Conservation (phyloP, 2,329 filamentous ascomycete genomes). For the Apiospora aurea region DNA sequence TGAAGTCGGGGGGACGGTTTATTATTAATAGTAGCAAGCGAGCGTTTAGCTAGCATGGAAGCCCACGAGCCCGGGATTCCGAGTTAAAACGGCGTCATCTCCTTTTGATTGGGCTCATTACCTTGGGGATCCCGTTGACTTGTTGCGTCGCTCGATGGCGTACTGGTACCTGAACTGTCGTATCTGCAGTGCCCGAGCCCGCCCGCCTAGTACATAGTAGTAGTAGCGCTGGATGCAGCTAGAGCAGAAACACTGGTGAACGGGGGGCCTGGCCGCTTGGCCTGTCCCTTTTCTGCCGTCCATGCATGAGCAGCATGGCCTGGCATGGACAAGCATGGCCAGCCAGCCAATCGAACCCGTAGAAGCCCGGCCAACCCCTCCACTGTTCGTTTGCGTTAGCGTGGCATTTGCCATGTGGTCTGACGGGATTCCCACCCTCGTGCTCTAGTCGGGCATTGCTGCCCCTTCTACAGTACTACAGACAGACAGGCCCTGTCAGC, state of each 20-base stretch:
- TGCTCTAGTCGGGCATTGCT: neutral
- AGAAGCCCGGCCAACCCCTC: neutral
- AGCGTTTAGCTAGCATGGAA: neutral
- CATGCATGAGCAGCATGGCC: neutral
- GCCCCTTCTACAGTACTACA: neutral
- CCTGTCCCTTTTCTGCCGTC: neutral
- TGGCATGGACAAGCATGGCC: neutral
- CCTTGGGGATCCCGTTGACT: no score
- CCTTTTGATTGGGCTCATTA: slow-evolving; percentile 5
- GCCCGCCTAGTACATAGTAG: neutral
- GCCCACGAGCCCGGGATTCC: neutral
- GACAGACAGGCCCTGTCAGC: neutral
- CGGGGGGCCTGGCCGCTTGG: neutral
- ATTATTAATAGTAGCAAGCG: slow-evolving; percentile 9
- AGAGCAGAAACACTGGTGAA: slow-evolving; percentile 1
- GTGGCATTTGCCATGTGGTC: slow-evolving; percentile 20
- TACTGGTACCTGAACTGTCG: neutral
- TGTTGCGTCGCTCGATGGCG: neutral
- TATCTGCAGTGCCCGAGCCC: neutral
- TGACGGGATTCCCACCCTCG: slow-evolving; percentile 11
- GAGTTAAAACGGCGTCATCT: slow-evolving; percentile 6
- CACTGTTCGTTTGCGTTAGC: slow-evolving; percentile 16
- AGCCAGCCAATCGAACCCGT: neutral
- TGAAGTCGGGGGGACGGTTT: neutral
- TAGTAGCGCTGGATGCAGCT: slow-evolving; percentile 4